A percentile compares a stretch with the other conserved stretches of the same genome.
Evolutionary conservation across 441 rosid genomes (phyloP).

Genomic region (Capsella rubella): DNA sequence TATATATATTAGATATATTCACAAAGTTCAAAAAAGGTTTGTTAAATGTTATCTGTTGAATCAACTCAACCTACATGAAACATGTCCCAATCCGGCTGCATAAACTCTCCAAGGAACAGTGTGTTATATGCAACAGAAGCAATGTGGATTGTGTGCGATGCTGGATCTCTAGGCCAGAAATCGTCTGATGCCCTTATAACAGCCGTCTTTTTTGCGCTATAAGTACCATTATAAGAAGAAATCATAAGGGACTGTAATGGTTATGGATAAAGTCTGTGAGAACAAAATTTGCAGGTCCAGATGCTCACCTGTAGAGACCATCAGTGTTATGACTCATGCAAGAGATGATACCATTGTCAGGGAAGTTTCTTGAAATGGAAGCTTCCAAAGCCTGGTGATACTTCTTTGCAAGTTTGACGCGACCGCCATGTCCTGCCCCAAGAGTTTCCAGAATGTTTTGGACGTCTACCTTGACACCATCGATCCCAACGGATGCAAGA

Average conservation of each 20-base stretch:
- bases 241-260: neutral
- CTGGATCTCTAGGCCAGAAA: slow-evolving; percentile 73
- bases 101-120: slow-evolving; percentile 69
- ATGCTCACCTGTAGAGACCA: slow-evolving; percentile 64
- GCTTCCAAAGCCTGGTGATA: slow-evolving; percentile 72
- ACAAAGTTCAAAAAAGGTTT: neutral
- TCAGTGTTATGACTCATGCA: slow-evolving; percentile 80
- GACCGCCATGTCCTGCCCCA: slow-evolving; percentile 68
- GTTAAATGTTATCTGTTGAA: slow-evolving; percentile 8
- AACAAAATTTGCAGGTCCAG: neutral
- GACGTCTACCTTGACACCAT: slow-evolving; percentile 84
- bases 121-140: slow-evolving; percentile 77
- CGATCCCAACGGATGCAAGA: slow-evolving; percentile 62
- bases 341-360: slow-evolving; percentile 63
- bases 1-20: neutral
- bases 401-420: slow-evolving; percentile 62
- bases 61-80: slow-evolving; percentile 55
- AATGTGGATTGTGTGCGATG: slow-evolving; percentile 69
- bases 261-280: neutral
- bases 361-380: slow-evolving; percentile 62
- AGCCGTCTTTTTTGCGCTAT: slow-evolving; percentile 61
- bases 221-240: slow-evolving; percentile 14
- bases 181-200: slow-evolving; percentile 79
- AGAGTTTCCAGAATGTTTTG: slow-evolving; percentile 74
- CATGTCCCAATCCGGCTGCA: slow-evolving; percentile 89